Base-by-base conservation (phyloP, 2,329 filamentous ascomycete genomes). In the Kalaharituber pfeilii region DNA sequence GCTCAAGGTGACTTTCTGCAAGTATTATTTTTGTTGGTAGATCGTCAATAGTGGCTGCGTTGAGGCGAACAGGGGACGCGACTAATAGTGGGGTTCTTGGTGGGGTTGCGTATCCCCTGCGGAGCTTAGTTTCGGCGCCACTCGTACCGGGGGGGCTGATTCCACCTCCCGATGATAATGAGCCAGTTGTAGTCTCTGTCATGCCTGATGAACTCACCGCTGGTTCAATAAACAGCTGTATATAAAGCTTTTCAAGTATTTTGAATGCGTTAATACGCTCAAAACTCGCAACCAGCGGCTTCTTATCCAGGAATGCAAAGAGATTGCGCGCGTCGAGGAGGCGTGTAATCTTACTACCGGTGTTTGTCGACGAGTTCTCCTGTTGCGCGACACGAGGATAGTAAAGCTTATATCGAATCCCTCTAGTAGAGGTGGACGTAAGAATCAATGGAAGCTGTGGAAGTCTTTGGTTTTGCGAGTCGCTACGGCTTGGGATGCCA, bases 241-340 rank as follows among this genome's bases (percentile, higher is more conserved):
- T 64, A 0, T 76, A 70, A 15, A 82, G 71, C 26, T 75, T 70
- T 24, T 79, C 62, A 55, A 82, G 72, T 2, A 75, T 74, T 2
- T 69, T 63, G 62, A 79, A 81, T 3, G 73, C 66, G 1, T 71
- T 75, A 1, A 77, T 72, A 39, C 72, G 70, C 5, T 68, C 61
- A 50, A 69, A 72, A 3, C 78, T 82, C 15, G 71, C 77, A 1
- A 83, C 76, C 1, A 83, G 69, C 1, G 78, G 77, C 60, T 81
- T 78, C 26, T 76, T 76, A 0, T 73, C 79, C 53, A 83, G 66
- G 59, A 83, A 79, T 5, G 80, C 80, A 59, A 83, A 82, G 39
- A 83, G 65, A 60, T 83, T 83, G 51, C 80, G 73, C 25, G 79
- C 73, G 2, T 74, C 74, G 33, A 82, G 63, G 62, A 18, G 7